Evolutionary conservation across 2,329 filamentous ascomycete genomes (phyloP).

Genomic region (Penicillium brevicompactum): DNA sequence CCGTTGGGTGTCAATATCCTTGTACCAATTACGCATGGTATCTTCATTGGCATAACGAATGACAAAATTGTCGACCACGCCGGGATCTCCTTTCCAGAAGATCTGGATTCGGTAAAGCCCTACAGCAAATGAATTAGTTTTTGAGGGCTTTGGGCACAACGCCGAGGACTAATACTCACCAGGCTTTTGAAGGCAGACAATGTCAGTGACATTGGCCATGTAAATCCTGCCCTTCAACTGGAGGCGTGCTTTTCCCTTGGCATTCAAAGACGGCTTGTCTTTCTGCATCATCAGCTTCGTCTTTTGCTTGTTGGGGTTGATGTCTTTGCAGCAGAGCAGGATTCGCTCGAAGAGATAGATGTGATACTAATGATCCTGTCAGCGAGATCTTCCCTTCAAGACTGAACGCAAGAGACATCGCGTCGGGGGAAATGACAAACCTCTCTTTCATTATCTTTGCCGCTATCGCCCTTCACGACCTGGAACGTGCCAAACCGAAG

Average conservation of each 20-base stretch:
- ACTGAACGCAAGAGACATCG: constrained; percentile 8
- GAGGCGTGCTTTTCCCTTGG: constrained; percentile 73
- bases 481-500: constrained; percentile 88
- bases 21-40: constrained; percentile 88
- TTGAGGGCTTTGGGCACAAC: not conserved
- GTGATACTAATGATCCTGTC: constrained; percentile 68
- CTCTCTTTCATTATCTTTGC: constrained; percentile 89
- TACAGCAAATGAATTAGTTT: constrained; percentile 37
- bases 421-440: constrained; percentile 51
- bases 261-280: constrained; percentile 70
- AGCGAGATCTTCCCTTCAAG: constrained; percentile 11
- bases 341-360: constrained; percentile 98
- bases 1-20: constrained; percentile 75
- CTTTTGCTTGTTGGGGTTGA: constrained; percentile 79
- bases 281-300: constrained; percentile 64
- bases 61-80: constrained; percentile 93
- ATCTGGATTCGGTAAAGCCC: constrained; percentile 95
- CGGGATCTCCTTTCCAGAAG: constrained; percentile 96
- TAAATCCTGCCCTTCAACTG: constrained; percentile 97
- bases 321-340: constrained; percentile 93
- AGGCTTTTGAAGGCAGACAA: constrained; percentile 83
- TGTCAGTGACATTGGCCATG: constrained; percentile 97
- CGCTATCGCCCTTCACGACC: constrained; percentile 74
- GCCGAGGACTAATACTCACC: constrained; percentile 60
- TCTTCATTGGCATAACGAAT: constrained; percentile 93